Conservation (phyloP, 192 early-diverging fungal genomes). For the Polychytrium aggregatum region DNA sequence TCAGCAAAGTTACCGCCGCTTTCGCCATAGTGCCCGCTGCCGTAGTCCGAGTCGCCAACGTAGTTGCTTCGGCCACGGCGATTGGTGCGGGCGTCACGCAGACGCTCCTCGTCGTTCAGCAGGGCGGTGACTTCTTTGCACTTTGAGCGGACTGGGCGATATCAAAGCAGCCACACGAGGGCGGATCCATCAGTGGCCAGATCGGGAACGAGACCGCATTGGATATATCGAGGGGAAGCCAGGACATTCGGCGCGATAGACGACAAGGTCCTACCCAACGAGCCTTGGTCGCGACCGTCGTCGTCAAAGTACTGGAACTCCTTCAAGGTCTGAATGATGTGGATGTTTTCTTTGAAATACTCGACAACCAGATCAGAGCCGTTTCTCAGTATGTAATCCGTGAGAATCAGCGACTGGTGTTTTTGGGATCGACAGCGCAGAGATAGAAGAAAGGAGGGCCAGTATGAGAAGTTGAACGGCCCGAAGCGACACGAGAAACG, state of each 20-base stretch:
- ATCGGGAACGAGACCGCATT: not conserved
- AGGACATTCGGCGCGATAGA: too few relatives aligned
- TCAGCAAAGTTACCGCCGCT: slow-evolving; percentile 48
- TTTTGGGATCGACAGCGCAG: not conserved
- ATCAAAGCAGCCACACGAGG: not conserved
- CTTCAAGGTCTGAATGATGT: slow-evolving; percentile 88
- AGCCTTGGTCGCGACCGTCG: slow-evolving; percentile 79
- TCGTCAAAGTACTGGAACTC: slow-evolving; percentile 97
- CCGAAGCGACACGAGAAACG: too few relatives aligned
- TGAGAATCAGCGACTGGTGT: slow-evolving; percentile 62
- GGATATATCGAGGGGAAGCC: too few relatives aligned
- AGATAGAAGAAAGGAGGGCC: too few relatives aligned
- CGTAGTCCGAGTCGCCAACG: slow-evolving; percentile 6
- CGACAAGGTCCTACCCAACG: too few relatives aligned
- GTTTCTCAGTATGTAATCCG: slow-evolving; percentile 73
- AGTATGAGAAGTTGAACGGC: too few relatives aligned
- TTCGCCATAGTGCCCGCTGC: slow-evolving; percentile 19
- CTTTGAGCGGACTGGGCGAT: slow-evolving; percentile 71
- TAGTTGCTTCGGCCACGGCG: slow-evolving; percentile 48
- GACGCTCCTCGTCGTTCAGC: slow-evolving; percentile 62
- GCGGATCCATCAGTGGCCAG: not conserved
- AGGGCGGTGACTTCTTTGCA: slow-evolving; percentile 80
- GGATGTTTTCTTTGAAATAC: slow-evolving; percentile 81
- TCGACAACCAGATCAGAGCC: slow-evolving; percentile 80
- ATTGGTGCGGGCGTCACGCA: slow-evolving; percentile 64